Evolutionary conservation across 2,329 filamentous ascomycete genomes (phyloP).

Genomic region (Aspergillus carbonarius): DNA sequence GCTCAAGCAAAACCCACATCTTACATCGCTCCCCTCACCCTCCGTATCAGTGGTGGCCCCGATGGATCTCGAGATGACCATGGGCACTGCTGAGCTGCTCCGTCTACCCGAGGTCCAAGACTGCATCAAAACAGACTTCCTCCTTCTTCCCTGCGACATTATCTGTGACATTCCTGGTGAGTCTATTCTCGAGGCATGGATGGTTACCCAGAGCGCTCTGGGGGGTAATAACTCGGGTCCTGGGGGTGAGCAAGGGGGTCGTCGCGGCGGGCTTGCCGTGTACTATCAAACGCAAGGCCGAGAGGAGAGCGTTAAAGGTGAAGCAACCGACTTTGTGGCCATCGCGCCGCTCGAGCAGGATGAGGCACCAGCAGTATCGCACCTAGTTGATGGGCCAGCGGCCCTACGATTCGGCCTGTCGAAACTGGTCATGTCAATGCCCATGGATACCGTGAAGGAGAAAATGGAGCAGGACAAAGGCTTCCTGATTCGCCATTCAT

Average conservation of each 20-base stretch:
- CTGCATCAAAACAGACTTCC: conserved; percentile 80
- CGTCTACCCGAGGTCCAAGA: conserved; percentile 77
- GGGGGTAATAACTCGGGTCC: conserved; percentile 52
- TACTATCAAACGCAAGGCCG: conserved; percentile 82
- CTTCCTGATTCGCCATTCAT: conserved; percentile 68
- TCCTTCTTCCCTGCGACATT: conserved; percentile 89
- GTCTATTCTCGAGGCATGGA: conserved; percentile 84
- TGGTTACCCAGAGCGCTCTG: conserved; percentile 75
- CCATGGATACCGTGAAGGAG: conserved; percentile 86
- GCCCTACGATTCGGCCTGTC: conserved; percentile 68
- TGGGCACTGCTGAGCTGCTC: conserved; percentile 84
- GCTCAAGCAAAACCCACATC: conserved; percentile 50
- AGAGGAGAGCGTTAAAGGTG: conserved; percentile 75
- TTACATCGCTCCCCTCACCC: conserved; percentile 50
- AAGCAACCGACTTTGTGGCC: conserved; percentile 90
- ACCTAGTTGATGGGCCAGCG: conserved; percentile 52
- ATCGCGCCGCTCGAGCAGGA: conserved; percentile 65
- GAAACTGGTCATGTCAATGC: conserved; percentile 81
- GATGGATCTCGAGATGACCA: conserved; percentile 72
- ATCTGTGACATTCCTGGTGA: conserved; percentile 86
- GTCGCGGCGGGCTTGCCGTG: conserved; percentile 79
- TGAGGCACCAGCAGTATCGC: conserved; percentile 52
- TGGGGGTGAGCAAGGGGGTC: conserved; percentile 57
- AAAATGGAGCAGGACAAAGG: conserved; percentile 70
- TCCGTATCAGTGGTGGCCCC: conserved; percentile 74